Conservation (phyloP, 352 stramenopile species). For the Stramenopiles sp. region DNA sequence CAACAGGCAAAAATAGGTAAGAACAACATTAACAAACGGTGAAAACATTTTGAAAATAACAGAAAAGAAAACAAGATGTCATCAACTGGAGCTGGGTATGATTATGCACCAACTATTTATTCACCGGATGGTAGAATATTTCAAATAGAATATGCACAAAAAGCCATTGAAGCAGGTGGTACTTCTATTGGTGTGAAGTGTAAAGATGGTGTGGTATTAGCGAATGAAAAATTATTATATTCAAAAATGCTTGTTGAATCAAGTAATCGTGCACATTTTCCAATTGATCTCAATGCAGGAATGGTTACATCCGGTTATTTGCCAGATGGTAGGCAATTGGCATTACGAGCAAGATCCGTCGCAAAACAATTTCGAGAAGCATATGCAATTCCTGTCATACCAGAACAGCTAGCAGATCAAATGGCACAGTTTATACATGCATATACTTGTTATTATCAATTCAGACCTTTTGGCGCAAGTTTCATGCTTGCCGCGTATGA, state of each 20-base stretch:
- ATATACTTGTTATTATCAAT: conserved; percentile 90
- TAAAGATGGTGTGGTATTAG: conserved; percentile 88
- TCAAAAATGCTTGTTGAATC: conserved; percentile 72
- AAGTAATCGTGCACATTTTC: conserved; percentile 55
- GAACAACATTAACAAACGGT: not conserved
- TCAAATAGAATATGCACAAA: conserved; percentile 94
- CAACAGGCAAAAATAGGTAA: no score
- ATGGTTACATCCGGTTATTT: conserved; percentile 70
- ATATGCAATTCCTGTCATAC: conserved; percentile 76
- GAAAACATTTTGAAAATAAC: not conserved
- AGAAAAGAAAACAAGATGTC: not conserved
- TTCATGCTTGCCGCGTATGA: conserved; percentile 87
- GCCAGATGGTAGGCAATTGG: conserved; percentile 81
- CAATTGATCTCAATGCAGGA: conserved; percentile 71
- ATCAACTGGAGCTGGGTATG: conserved; percentile 26
- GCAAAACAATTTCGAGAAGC: conserved; percentile 82
- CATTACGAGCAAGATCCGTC: conserved; percentile 80
- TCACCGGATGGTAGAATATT: conserved; percentile 94
- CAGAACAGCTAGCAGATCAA: conserved; percentile 72
- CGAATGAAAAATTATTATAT: conserved; percentile 79
- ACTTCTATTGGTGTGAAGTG: conserved; percentile 93
- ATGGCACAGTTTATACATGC: conserved; percentile 93
- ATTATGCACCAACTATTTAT: conserved; percentile 74
- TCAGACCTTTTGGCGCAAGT: conserved; percentile 86
- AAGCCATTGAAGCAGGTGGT: conserved; percentile 70